These are phyloP conservation scores for Pseudocercospora fijiensis DNA, from an alignment of 2,329 filamentous ascomycete genomes.

Conservation along the genomic window DNA sequence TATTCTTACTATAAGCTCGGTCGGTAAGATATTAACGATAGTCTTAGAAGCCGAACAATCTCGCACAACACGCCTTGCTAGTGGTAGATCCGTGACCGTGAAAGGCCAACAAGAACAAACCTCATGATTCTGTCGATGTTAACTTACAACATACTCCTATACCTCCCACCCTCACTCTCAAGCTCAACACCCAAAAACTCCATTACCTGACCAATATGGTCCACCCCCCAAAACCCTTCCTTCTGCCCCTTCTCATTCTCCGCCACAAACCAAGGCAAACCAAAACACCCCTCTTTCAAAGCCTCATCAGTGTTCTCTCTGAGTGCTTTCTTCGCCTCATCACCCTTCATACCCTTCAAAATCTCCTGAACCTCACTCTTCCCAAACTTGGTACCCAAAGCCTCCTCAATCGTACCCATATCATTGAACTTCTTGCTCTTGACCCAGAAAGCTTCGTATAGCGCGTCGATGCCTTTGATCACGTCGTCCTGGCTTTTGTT, in stretches of 20 bases:
- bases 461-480: conserved; percentile 43
- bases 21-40: too few species aligned
- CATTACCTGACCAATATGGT: conserved; percentile 58
- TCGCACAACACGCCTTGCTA: too few species aligned
- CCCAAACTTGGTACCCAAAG: conserved; percentile 50
- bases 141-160: conserved; percentile 41
- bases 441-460: conserved; percentile 56
- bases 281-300: conserved; percentile 58
- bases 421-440: conserved; percentile 49
- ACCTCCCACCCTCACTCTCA: conserved; percentile 36
- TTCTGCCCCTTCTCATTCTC: conserved; percentile 55
- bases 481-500: conserved; percentile 44
- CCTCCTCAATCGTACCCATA: conserved; percentile 45
- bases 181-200: conserved; percentile 54
- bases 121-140: not conserved
- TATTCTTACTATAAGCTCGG: too few species aligned
- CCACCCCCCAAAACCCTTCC: conserved; percentile 60
- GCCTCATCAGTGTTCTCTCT: conserved; percentile 53
- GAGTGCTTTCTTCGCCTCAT: conserved; percentile 51
- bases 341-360: conserved; percentile 32
- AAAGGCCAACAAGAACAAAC: not conserved
- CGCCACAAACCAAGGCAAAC: conserved; percentile 60
- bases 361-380: conserved; percentile 46
- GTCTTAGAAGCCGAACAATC: too few species aligned
- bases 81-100: not conserved